A percentile compares a stretch with the other conserved stretches of the same genome.
phyloP scores from a whole-genome alignment of 2,329 filamentous ascomycete species.

The Corynespora cassiicola region DNA sequence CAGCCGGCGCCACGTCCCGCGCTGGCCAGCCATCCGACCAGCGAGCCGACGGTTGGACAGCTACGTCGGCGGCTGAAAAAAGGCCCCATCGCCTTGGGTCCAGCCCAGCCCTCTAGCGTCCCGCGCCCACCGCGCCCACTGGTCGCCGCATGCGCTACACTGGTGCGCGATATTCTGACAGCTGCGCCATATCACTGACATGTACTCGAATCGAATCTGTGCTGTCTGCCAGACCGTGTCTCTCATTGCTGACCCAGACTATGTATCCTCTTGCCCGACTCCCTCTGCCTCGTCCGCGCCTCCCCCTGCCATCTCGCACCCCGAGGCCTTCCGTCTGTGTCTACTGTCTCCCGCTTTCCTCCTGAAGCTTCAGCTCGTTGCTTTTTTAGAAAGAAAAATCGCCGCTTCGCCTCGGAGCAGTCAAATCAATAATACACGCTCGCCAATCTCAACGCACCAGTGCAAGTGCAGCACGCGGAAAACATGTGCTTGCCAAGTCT shows the following conservation, averaged over 20 bases:
- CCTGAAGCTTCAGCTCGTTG: too few relatives aligned
- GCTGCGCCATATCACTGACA: too few relatives aligned
- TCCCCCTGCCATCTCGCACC: slow-evolving; percentile 1
- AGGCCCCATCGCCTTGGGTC: slow-evolving; percentile 6
- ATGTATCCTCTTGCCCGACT: slow-evolving; percentile 37
- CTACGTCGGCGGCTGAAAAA: slow-evolving; percentile 19
- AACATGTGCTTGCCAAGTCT: slow-evolving; percentile 20
- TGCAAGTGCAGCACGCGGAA: slow-evolving; percentile 26
- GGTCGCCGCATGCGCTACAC: too few relatives aligned
- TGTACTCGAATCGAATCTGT: too few relatives aligned
- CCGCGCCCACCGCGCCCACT: too few relatives aligned
- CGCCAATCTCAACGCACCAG: slow-evolving; percentile 21
- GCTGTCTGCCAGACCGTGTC: too few relatives aligned
- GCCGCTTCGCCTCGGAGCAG: slow-evolving; percentile 16
- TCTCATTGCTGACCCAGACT: slow-evolving; percentile 9
- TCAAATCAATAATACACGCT: slow-evolving; percentile 40
- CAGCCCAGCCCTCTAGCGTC: not conserved
- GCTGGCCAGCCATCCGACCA: too few relatives aligned
- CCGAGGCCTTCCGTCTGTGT: too few relatives aligned
- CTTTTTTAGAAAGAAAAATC: too few relatives aligned
- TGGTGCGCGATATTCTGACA: too few relatives aligned
- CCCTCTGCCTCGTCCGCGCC: slow-evolving; percentile 6
- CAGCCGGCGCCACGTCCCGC: not conserved
- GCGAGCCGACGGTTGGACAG: too few relatives aligned
- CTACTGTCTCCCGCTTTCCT: too few relatives aligned